Evolutionary conservation across 768 basidiomycete species (phyloP), one percentile per base, ranked within the genome.

Genomic region (Amanita fuliginea): DNA sequence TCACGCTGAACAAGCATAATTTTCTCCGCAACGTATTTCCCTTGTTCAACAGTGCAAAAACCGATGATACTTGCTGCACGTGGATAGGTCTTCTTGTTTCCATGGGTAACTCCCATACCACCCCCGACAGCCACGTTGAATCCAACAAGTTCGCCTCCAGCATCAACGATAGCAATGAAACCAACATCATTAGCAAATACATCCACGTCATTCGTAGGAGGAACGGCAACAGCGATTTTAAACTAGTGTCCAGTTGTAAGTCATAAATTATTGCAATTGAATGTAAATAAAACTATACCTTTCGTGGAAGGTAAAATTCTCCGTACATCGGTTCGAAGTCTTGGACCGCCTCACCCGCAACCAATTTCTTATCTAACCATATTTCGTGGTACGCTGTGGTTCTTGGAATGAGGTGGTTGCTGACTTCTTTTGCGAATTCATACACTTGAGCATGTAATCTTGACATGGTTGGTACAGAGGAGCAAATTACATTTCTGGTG

Each of bases 41-140:
- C 93, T 61, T 98, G 84, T 46, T 93, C 90, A 4, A 78, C 69
- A 1, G 86, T 88, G 59, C 91, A 92, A 74, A 98, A 99, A 45
- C 96, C 96, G 53, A 99, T 78, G 42, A 96, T 67, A 58, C 84
- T 83, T 24, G 80, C 92, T 40, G 83, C 65, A 46, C 96, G 84
- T 41, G 96, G 96, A 63, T 98, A 98, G 0, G 96, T 99, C 73
- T 96, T 94, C 74, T 97, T 98, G 75, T 91, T 95, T 30, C 92
- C 92, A 58, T 98, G 95, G 1, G 96, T 98, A 39, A 97, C 96
- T 65, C 96, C 96, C 96, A 99, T 99, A 43, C 96, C 96, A 57
- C 96, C 96, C 50, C 96, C 96, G 39, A 90, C 72, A 13, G 83
- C 67, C 46, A 99, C 93, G 61, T 99, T 96, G 77, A 96, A 99